Evolutionary conservation across 345 rosid species (phyloP).

Genomic region (Euphorbia lathyris): DNA sequence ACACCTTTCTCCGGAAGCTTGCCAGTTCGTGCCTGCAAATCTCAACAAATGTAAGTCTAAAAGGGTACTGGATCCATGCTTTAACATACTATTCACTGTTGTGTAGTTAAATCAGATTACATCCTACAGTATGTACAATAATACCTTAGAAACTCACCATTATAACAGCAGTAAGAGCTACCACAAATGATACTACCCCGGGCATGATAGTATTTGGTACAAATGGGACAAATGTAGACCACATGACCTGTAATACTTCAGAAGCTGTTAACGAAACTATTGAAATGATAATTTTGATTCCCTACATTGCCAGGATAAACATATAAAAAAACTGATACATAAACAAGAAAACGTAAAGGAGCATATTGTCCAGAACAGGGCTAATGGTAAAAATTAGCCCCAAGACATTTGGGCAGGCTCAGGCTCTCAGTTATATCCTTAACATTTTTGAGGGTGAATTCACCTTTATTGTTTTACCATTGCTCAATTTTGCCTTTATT

Average conservation of each 20-base stretch:
- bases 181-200: constrained; percentile 50
- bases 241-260: constrained; percentile 55
- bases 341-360: not conserved
- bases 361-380: not conserved
- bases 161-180: constrained; percentile 61
- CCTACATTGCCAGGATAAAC: constrained; percentile 1
- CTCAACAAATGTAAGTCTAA: constrained; percentile 29
- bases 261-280: not conserved
- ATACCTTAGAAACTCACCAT: constrained; percentile 50
- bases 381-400: not conserved
- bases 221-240: constrained; percentile 88
- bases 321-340: not conserved
- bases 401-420: not conserved
- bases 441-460: too few species aligned
- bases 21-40: constrained; percentile 74
- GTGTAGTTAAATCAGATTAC: not conserved
- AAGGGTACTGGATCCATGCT: constrained; percentile 7
- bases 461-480: too few species aligned
- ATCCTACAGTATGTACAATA: not conserved
- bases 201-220: constrained; percentile 69
- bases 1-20: constrained; percentile 66
- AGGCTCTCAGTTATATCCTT: too few species aligned
- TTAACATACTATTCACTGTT: not conserved
- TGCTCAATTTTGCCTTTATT: not conserved
- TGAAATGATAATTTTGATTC: not conserved